Evolutionary conservation across 768 basidiomycete species (phyloP), one percentile per base, ranked within the genome.

Genomic region (Hygrophorus pudorinus): DNA sequence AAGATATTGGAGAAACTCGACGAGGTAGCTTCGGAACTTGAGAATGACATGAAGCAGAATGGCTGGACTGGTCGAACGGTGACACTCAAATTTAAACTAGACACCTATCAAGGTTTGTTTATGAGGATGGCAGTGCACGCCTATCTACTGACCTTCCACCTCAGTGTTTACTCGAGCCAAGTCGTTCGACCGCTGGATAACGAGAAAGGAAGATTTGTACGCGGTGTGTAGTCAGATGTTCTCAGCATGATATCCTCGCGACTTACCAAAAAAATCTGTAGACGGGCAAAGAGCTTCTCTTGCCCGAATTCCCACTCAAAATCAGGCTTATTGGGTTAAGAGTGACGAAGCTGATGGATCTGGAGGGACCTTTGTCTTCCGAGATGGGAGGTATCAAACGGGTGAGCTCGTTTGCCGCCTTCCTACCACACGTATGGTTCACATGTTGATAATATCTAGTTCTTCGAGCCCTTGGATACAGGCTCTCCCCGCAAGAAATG

Each of bases 21-120:
- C 17, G 79, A 87, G 44, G 77, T 96, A 29, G 83, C 91, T 1
- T 73, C 71, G 1, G 85, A 90, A 53, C 75, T 99, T 10, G 85
- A 79, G 55, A 70, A 72, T 34, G 92, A 96, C 56, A 81, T 97
- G 76, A 65, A 70, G 20, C 61, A 72, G n/a, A 70, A 71, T 36
- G 82, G 86, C 24, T 99, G 90, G 81, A 73, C 79, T 5, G 94
- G 90, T 6, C 78, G 82, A 51, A 96, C 90, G 0, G 71, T 98
- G 27, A 94, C 89, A 0, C 70, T 98, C 40, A 96, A 94, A 59
- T 92, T 82, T 60, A 99, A 99, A 65, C 72, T 89, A 28, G 83
- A 93, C 56, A 91, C 81, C 1, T 97, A 81, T 60, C 79, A 94
- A 70, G 81, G 88, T 79, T 45, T 20, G 20, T 41, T 34, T 24